phyloP scores from a whole-genome alignment of 2,329 filamentous ascomycete species.

The Pyricularia grisea region DNA sequence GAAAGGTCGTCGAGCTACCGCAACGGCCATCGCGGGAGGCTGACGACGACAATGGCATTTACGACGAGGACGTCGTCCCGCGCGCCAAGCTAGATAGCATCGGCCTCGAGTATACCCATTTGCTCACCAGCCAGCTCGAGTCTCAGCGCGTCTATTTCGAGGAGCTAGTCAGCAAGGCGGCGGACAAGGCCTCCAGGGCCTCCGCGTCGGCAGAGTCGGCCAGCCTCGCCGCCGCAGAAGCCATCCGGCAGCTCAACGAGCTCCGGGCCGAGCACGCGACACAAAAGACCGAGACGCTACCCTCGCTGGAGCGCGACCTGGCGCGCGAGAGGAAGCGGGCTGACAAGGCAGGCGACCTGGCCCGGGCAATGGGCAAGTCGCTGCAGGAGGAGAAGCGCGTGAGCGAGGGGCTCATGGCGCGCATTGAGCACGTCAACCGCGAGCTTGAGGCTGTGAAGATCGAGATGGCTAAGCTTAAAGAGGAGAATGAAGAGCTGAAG shows the following conservation, averaged over 20 bases:
- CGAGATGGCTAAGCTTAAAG: slow-evolving; percentile 46
- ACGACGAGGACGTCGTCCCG: slow-evolving; percentile 56
- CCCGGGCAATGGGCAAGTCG: slow-evolving; percentile 64
- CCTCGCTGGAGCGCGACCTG: slow-evolving; percentile 63
- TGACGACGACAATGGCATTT: not conserved
- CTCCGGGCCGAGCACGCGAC: slow-evolving; percentile 45
- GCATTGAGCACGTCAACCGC: slow-evolving; percentile 65
- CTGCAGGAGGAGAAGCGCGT: slow-evolving; percentile 83
- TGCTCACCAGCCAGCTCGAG: slow-evolving; percentile 87
- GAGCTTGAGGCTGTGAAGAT: slow-evolving; percentile 49
- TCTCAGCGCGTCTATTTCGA: slow-evolving; percentile 91
- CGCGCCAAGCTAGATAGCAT: slow-evolving; percentile 65
- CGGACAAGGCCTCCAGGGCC: slow-evolving; percentile 77
- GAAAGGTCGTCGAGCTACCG: slow-evolving; percentile 86
- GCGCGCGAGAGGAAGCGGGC: slow-evolving; percentile 59
- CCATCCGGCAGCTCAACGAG: slow-evolving; percentile 36
- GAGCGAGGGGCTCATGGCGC: slow-evolving; percentile 67
- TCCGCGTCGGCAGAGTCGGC: slow-evolving; percentile 57
- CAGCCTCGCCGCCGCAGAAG: slow-evolving; percentile 35
- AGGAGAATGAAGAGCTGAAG: slow-evolving; percentile 62
- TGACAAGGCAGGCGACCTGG: slow-evolving; percentile 64
- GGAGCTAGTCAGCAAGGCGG: slow-evolving; percentile 79
- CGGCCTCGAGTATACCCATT: slow-evolving; percentile 86
- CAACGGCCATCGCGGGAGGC: slow-evolving; percentile 18
- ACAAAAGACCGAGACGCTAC: slow-evolving; percentile 47